These are phyloP conservation scores for Brettanomyces custersianus DNA, from an alignment of 805 yeast species.

Conservation along the genomic window DNA sequence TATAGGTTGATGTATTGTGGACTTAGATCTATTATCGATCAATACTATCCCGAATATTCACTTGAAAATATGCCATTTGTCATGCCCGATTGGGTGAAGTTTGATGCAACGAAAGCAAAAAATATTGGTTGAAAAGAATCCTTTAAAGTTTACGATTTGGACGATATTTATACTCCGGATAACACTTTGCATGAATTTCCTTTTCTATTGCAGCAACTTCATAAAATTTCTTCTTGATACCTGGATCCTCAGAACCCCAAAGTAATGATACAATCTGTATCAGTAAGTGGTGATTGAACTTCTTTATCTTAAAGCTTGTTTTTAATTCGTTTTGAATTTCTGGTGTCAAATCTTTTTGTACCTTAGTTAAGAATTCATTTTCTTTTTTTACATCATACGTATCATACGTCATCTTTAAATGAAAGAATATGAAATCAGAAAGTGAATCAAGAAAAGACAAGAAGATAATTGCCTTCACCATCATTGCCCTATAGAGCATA, in stretches of 20 bases:
- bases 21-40: constrained; percentile 21
- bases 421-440: constrained; percentile 12
- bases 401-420: constrained; percentile 10
- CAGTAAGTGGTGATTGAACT: constrained; percentile 32
- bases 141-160: constrained; percentile 25
- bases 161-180: constrained; percentile 35
- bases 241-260: constrained; percentile 34
- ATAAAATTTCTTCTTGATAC: constrained; percentile 29
- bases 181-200: constrained; percentile 29
- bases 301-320: constrained; percentile 13
- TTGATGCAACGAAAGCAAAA: constrained; percentile 7
- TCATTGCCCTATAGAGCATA: constrained; percentile 36
- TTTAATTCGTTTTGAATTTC: constrained; percentile 7
- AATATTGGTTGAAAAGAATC: not conserved
- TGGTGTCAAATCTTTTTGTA: constrained; percentile 7
- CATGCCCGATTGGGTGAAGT: constrained; percentile 15
- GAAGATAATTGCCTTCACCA: constrained; percentile 31
- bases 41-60: constrained; percentile 22
- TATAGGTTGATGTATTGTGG: constrained; percentile 28
- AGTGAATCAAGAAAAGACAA: constrained; percentile 18
- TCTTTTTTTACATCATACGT: constrained; percentile 13
- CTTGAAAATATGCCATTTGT: constrained; percentile 6
- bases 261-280: constrained; percentile 34
- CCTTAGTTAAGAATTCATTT: constrained; percentile 6
- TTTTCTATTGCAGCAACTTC: constrained; percentile 32